These are phyloP conservation scores for Boletus subparvulus DNA, from an alignment of 768 basidiomycete species.

Conservation along the genomic window DNA sequence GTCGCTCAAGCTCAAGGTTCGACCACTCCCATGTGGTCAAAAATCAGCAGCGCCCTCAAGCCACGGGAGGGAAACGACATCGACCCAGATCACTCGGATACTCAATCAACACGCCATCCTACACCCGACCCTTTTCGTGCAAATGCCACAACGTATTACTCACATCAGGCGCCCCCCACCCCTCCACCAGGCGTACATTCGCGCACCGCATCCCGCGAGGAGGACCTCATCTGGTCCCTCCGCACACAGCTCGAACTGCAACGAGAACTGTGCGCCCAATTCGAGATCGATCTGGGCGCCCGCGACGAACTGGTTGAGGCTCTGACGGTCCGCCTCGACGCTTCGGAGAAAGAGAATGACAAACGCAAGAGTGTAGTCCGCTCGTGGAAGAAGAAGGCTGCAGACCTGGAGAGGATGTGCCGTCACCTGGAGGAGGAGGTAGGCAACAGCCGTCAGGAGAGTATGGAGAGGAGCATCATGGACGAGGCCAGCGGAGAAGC, in stretches of 20 bases:
- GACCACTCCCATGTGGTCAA: conserved; percentile 54
- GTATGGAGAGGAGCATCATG: conserved; percentile 79
- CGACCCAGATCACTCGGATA: conserved; percentile 19
- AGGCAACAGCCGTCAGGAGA: conserved; percentile 79
- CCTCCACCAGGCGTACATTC: conserved; percentile 54
- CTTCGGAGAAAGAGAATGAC: conserved; percentile 60
- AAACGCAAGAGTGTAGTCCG: conserved; percentile 55
- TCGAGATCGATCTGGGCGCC: conserved; percentile 70
- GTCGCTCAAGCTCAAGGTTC: background rate
- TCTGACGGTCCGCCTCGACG: conserved; percentile 52
- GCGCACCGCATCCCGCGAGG: conserved; percentile 67
- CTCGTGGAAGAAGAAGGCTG: conserved; percentile 75
- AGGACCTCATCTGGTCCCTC: conserved; percentile 67
- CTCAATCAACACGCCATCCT: conserved; percentile 32
- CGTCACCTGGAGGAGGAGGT: conserved; percentile 81
- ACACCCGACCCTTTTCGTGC: conserved; percentile 74
- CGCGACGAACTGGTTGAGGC: conserved; percentile 70
- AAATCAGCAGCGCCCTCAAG: conserved; percentile 57
- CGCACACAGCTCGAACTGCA: conserved; percentile 76
- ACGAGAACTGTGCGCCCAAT: conserved; percentile 72
- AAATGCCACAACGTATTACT: conserved; percentile 74
- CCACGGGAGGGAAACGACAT: conserved; percentile 30
- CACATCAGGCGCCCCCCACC: conserved; percentile 67
- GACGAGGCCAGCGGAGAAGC: conserved; percentile 79
- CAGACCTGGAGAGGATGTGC: conserved; percentile 67